Conservation (phyloP, 495 filamentous ascomycete genomes). For the Trichoderma gamsii region DNA sequence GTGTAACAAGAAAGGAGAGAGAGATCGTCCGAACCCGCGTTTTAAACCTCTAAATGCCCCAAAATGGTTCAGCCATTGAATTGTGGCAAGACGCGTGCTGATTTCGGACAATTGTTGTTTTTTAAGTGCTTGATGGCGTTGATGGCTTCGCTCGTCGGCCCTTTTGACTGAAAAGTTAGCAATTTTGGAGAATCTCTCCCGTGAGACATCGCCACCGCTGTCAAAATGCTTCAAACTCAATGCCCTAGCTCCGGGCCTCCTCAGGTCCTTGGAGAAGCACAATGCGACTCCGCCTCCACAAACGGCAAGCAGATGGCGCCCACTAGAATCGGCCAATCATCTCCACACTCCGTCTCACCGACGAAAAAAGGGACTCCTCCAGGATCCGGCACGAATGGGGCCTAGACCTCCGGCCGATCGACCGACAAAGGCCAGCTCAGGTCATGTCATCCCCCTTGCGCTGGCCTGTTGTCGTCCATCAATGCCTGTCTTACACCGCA, state of each 20-base stretch:
- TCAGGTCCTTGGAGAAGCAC: background rate
- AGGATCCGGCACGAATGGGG: background rate
- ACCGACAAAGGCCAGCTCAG: background rate
- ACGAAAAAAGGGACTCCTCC: background rate
- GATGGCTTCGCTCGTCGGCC: background rate
- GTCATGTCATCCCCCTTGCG: background rate
- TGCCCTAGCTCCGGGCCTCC: background rate
- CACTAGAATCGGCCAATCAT: background rate
- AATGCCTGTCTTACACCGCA: background rate
- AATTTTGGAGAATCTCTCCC: background rate
- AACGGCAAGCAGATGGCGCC: background rate
- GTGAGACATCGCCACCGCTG: background rate
- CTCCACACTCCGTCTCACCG: background rate
- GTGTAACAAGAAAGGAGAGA: background rate
- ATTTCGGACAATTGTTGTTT: background rate
- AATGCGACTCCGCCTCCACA: slow-evolving; percentile 5
- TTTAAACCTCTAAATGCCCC: background rate
- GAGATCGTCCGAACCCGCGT: background rate
- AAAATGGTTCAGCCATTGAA: background rate
- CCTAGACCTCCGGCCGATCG: slow-evolving; percentile 2
- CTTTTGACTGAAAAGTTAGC: background rate
- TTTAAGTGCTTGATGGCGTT: background rate
- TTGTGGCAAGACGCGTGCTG: background rate
- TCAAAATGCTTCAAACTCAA: background rate
- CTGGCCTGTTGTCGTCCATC: background rate